Conservation (phyloP, 352 stramenopile genomes). For the Phytophthora constricta region DNA sequence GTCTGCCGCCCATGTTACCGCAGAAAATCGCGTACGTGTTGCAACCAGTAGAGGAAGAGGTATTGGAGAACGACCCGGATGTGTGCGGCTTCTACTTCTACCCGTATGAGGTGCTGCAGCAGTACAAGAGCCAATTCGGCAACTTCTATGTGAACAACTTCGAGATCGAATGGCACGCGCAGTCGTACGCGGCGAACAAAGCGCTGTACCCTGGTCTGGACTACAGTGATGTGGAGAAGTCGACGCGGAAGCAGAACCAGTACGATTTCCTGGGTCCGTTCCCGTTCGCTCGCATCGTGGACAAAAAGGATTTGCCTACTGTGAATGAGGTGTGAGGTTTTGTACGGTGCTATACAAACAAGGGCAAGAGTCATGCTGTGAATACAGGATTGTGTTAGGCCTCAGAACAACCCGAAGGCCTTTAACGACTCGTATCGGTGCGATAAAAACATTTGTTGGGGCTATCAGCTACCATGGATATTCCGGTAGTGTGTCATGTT, state of each 20-base stretch:
- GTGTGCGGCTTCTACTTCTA: conserved; percentile 81
- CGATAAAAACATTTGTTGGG: no score
- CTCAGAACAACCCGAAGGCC: no score
- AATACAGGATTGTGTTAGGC: no score
- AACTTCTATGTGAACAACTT: conserved; percentile 82
- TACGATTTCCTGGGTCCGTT: conserved; percentile 74
- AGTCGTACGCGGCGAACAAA: conserved; percentile 71
- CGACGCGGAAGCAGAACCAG: conserved; percentile 68
- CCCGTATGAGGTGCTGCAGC: conserved; percentile 69
- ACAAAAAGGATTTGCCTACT: conserved; percentile 40
- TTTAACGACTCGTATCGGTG: no score
- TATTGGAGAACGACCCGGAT: conserved; percentile 65
- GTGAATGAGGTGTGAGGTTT: conserved; percentile 10
- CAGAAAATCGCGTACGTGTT: conserved; percentile 70
- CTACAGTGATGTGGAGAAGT: conserved; percentile 65
- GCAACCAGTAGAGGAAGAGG: conserved; percentile 56
- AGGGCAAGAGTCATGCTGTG: not conserved
- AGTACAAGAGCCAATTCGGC: conserved; percentile 62
- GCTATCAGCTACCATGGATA: no score
- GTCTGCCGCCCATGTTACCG: conserved; percentile 60
- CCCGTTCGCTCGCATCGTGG: conserved; percentile 69
- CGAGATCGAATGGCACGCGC: conserved; percentile 66
- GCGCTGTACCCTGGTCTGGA: conserved; percentile 53
- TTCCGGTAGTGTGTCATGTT: no score
- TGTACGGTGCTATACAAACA: not conserved